These are phyloP conservation scores for Leccinum fibrillosum DNA, from an alignment of 768 basidiomycete genomes.

Conservation along the genomic window DNA sequence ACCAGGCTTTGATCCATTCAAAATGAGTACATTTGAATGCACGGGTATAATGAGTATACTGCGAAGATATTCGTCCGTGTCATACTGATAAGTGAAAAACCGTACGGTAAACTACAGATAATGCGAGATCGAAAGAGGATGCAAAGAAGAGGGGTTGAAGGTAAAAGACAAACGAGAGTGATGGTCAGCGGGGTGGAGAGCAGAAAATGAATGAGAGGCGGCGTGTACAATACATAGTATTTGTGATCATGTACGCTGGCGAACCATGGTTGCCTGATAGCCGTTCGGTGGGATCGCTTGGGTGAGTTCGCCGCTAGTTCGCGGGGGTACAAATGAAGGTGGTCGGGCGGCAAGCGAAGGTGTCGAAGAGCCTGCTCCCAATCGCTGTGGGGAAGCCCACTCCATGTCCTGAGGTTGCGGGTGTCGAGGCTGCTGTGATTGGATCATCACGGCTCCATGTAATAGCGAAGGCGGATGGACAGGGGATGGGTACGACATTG, in stretches of 20 bases:
- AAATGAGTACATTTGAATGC: slow-evolving; percentile 40
- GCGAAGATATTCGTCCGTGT: slow-evolving; percentile 60
- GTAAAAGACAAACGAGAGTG: slow-evolving; percentile 24
- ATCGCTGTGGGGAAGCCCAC: slow-evolving; percentile 36
- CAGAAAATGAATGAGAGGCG: slow-evolving; percentile 19
- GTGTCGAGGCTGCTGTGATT: slow-evolving; percentile 38
- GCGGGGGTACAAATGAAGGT: slow-evolving; percentile 46
- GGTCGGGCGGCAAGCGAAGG: slow-evolving; percentile 44
- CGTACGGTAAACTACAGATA: slow-evolving; percentile 61
- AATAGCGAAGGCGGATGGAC: slow-evolving; percentile 44
- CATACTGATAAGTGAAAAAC: slow-evolving; percentile 45
- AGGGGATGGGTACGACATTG: slow-evolving; percentile 44
- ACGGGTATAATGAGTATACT: slow-evolving; percentile 59
- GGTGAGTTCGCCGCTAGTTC: slow-evolving; percentile 43
- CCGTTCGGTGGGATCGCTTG: slow-evolving; percentile 41
- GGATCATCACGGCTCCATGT: slow-evolving; percentile 43
- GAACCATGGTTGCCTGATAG: slow-evolving; percentile 44
- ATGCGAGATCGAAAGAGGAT: slow-evolving; percentile 42
- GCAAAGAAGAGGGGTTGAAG: slow-evolving; percentile 24
- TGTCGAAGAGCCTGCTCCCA: slow-evolving; percentile 32
- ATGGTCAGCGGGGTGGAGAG: slow-evolving; percentile 26
- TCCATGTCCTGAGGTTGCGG: slow-evolving; percentile 46
- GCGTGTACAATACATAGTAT: neutral
- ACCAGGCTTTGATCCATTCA: slow-evolving; percentile 27
- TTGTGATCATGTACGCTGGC: slow-evolving; percentile 46